Evolutionary conservation across 192 early-diverging fungal genomes (phyloP).

Genomic region (Gryganskiella cystojenkinii): DNA sequence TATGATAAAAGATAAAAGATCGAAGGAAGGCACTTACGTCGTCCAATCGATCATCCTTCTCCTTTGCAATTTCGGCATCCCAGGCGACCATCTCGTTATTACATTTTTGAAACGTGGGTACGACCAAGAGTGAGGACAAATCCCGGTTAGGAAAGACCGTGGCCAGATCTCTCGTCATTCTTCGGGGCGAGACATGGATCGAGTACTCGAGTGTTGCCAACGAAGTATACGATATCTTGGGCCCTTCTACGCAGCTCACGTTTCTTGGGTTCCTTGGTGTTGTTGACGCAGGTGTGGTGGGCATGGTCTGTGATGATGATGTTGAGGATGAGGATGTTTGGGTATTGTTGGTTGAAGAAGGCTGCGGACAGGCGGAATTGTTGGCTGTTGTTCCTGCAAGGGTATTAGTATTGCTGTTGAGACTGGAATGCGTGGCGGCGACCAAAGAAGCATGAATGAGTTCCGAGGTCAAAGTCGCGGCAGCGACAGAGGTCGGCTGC

Average conservation of each 20-base stretch:
- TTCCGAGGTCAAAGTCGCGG: constrained; percentile 25
- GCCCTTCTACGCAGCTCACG: constrained; percentile 9
- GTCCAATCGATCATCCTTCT: constrained; percentile 85
- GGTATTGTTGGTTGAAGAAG: neutral
- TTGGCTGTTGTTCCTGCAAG: neutral
- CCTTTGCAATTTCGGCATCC: constrained; percentile 72
- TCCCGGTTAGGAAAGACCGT: constrained; percentile 74
- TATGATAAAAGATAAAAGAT: constrained; percentile 3
- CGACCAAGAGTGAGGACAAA: constrained; percentile 69
- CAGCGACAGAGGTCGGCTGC: neutral
- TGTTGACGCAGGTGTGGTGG: too few relatives aligned
- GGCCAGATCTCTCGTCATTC: constrained; percentile 74
- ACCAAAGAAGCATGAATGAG: constrained; percentile 47
- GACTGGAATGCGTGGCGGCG: constrained; percentile 19
- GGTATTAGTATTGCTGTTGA: neutral
- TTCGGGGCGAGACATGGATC: constrained; percentile 56
- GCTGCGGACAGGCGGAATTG: too few relatives aligned
- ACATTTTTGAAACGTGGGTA: constrained; percentile 87
- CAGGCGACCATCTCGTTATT: constrained; percentile 81
- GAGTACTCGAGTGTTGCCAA: constrained; percentile 60
- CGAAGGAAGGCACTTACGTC: constrained; percentile 59
- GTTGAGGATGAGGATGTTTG: constrained; percentile 7
- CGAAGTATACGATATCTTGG: constrained; percentile 27
- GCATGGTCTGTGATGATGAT: neutral
- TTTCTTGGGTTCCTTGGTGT: neutral